phyloP scores from a whole-genome alignment of 345 rosid genomes.

The Camelina hispida region DNA sequence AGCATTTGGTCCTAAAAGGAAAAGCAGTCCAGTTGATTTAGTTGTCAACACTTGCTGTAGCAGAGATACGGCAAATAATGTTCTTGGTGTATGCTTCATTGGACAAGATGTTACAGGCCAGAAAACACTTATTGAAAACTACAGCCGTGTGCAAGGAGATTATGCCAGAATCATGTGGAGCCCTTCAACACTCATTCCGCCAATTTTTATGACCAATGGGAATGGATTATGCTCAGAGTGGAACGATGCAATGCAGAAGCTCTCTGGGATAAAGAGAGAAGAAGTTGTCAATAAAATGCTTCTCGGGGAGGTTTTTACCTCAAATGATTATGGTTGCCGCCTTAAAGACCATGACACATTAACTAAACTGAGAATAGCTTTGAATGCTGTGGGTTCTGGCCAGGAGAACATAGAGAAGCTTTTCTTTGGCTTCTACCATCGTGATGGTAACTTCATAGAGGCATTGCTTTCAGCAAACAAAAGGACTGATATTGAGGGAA shows the following conservation, averaged over 20 bases:
- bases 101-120: constrained; percentile 84
- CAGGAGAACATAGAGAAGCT: constrained; percentile 60
- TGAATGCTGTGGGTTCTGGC: constrained; percentile 63
- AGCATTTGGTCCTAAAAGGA: constrained; percentile 56
- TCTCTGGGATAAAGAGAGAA: constrained; percentile 81
- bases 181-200: constrained; percentile 79
- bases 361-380: constrained; percentile 64
- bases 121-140: constrained; percentile 60
- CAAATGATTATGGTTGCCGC: constrained; percentile 61
- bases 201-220: constrained; percentile 74
- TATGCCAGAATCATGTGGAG: constrained; percentile 69
- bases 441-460: constrained; percentile 63
- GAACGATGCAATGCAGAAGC: constrained; percentile 81
- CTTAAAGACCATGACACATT: constrained; percentile 75
- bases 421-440: constrained; percentile 68
- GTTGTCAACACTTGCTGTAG: constrained; percentile 81
- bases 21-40: constrained; percentile 57
- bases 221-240: constrained; percentile 78
- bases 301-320: constrained; percentile 78
- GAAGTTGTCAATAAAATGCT: constrained; percentile 63
- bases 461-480: constrained; percentile 69
- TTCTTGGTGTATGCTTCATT: constrained; percentile 78
- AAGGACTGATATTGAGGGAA: constrained; percentile 66
- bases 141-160: constrained; percentile 70
- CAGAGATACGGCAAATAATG: constrained; percentile 58